Percentiles rank a stretch among this genome's conserved stretches.
Evolutionary conservation across 1,284 basidiomycete species (phyloP).

Genomic region (Phellinidium pouzarii): DNA sequence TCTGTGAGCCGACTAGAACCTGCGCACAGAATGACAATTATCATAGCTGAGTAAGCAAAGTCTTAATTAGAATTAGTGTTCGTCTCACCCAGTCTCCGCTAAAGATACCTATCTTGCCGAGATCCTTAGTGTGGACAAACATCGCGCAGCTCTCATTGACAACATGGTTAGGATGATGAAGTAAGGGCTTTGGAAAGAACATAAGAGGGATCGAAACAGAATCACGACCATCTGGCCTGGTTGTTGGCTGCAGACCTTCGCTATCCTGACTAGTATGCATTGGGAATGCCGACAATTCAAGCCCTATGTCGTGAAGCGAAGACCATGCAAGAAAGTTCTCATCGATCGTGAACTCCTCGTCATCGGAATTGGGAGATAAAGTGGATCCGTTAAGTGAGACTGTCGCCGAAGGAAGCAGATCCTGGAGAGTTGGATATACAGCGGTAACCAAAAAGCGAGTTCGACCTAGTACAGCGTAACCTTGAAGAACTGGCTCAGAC

Average conservation of each 20-base stretch:
- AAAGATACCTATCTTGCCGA: conserved; percentile 71
- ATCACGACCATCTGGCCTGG: not conserved
- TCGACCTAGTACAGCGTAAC: conserved; percentile 41
- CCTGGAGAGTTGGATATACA: conserved; percentile 23
- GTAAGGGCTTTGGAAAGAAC: not conserved
- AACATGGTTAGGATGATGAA: not conserved
- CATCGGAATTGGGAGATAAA: conserved; percentile 21
- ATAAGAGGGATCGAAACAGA: not conserved
- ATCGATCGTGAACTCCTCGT: conserved; percentile 51
- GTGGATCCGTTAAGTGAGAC: conserved; percentile 13
- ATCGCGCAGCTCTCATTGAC: conserved; percentile 42
- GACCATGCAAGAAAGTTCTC: conserved; percentile 64
- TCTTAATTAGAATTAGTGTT: not conserved
- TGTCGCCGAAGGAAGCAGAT: conserved; percentile 20
- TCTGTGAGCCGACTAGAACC: not conserved
- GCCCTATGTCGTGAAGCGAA: conserved; percentile 24
- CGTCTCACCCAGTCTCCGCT: conserved; percentile 82
- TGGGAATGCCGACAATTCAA: not conserved
- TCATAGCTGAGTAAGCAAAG: not conserved
- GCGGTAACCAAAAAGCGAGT: conserved; percentile 57
- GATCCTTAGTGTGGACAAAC: conserved; percentile 53
- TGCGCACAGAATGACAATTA: not conserved
- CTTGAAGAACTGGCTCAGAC: conserved; percentile 69
- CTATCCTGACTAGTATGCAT: conserved; percentile 17
- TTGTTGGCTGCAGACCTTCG: not conserved